phyloP scores from a whole-genome alignment of 768 basidiomycete genomes.

The Serendipita sp. region DNA sequence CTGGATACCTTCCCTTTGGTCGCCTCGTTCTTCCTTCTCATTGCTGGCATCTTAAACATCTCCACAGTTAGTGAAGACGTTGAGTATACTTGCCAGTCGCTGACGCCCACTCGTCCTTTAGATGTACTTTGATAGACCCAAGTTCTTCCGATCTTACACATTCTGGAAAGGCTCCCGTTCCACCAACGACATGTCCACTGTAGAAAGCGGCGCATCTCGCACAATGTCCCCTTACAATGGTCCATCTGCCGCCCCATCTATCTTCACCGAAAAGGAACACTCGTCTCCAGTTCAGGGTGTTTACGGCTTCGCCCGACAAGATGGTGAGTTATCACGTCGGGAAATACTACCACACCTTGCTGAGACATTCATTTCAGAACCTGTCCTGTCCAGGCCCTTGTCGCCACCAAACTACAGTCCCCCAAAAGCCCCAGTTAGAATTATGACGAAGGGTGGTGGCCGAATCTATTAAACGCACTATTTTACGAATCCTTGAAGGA shows the following conservation, averaged over 20 bases:
- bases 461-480: background rate
- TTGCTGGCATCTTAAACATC: slow-evolving; percentile 2
- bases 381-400: background rate
- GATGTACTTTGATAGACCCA: slow-evolving; percentile 6
- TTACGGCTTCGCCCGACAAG: slow-evolving; percentile 1
- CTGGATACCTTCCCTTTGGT: slow-evolving; percentile 1
- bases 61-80: background rate
- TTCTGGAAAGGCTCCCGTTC: slow-evolving; percentile 2
- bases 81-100: background rate
- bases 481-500: slow-evolving; percentile 4
- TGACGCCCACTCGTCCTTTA: background rate
- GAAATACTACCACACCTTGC: background rate
- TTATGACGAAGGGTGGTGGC: background rate
- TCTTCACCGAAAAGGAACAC: slow-evolving; percentile 3
- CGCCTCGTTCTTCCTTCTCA: slow-evolving; percentile 3
- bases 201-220: background rate
- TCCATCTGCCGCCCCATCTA: background rate
- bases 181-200: background rate
- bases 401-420: slow-evolving; percentile 1
- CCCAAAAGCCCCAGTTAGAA: background rate
- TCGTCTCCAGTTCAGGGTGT: background rate
- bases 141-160: slow-evolving; percentile 4
- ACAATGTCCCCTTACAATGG: background rate
- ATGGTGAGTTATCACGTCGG: background rate
- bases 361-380: background rate